phyloP scores from a whole-genome alignment of 1,284 basidiomycete species.

The Malassezia slooffiae region DNA sequence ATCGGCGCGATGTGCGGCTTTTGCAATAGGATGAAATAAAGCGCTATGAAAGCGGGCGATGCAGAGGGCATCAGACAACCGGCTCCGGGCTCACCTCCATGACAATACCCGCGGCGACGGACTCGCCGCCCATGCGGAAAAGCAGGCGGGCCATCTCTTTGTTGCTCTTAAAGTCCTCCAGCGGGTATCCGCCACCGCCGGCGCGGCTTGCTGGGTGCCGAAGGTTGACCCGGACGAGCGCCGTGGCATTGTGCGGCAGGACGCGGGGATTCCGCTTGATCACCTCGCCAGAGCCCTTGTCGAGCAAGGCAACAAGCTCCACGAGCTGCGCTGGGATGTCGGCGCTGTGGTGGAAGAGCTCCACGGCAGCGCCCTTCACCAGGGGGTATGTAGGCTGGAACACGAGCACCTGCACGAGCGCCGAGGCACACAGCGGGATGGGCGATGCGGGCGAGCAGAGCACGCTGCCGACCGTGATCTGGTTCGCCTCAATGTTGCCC shows the following conservation, averaged over 20 bases:
- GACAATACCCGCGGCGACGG: slow-evolving; percentile 66
- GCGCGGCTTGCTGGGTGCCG: no score
- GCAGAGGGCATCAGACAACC: no score
- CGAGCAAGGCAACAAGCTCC: slow-evolving; percentile 65
- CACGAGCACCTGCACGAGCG: slow-evolving; percentile 78
- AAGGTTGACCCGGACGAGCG: slow-evolving; percentile 63
- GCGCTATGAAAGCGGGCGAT: no score
- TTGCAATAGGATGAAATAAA: neutral
- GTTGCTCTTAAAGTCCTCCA: slow-evolving; percentile 72
- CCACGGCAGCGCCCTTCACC: slow-evolving; percentile 69
- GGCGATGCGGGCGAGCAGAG: slow-evolving; percentile 60
- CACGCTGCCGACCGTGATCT: slow-evolving; percentile 74
- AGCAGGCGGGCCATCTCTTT: slow-evolving; percentile 94
- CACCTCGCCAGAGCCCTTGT: slow-evolving; percentile 64
- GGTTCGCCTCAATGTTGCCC: slow-evolving; percentile 69
- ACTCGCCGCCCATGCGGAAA: slow-evolving; percentile 72
- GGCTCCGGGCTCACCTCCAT: slow-evolving; percentile 23
- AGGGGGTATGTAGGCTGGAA: slow-evolving; percentile 88
- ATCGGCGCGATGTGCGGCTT: neutral
- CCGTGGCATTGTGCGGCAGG: slow-evolving; percentile 67
- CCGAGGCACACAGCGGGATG: slow-evolving; percentile 64
- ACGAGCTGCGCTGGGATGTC: slow-evolving; percentile 79
- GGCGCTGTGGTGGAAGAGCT: slow-evolving; percentile 79
- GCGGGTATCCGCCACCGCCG: slow-evolving; percentile 24
- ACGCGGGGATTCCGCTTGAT: slow-evolving; percentile 68